Evolutionary conservation across 2,329 filamentous ascomycete species (phyloP), one percentile per base, ranked within the genome.

Genomic region (Aspergillus melleus): DNA sequence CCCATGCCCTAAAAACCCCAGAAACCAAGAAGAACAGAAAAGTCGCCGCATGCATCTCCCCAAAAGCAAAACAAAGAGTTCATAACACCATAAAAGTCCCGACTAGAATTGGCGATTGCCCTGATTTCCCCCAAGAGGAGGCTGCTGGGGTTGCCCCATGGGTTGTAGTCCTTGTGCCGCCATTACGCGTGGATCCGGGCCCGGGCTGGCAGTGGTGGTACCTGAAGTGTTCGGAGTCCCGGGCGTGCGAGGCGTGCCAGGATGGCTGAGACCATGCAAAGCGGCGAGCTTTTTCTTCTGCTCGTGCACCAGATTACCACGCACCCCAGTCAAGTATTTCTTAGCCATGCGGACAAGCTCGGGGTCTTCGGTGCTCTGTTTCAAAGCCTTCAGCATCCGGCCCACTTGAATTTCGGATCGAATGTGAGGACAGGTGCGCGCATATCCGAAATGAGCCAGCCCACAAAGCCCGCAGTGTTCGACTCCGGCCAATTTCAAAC

Each of bases 381-480:
- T 86, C 22, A 92, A 72, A 0, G 84, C 82, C 57, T 86, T 81
- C 16, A 92, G 76, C 81, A 91, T 89, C 20, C 83, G 76, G 56
- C 83, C 80, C 16, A 92, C 79, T 68, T 90, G 83, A 3, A 81
- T 83, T 62, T 90, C 84, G 3, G 85, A 86, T 56, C 78, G 79
- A 54, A 91, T 80, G 68, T 88, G 84, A 14, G 87, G 84, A 68
- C 88, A 91, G 9, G 80, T 81, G 32, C 84, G 79, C 1, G 75
- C 73, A 55, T 79, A 70, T 2, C 86, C 86, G 62, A 80, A 85
- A 68, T 89, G 87, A 1, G 85, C 84, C 22, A 86, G 79, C 16
- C 87, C 86, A 62, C 88, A 90, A 6, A 90, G 79, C 6, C 83
- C 83, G 72, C 88, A 91, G 65, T 83, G 75, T 66, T 89, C 86